Base-by-base conservation (phyloP, 2,329 filamentous ascomycete genomes). In the Delphinella strobiligena region DNA sequence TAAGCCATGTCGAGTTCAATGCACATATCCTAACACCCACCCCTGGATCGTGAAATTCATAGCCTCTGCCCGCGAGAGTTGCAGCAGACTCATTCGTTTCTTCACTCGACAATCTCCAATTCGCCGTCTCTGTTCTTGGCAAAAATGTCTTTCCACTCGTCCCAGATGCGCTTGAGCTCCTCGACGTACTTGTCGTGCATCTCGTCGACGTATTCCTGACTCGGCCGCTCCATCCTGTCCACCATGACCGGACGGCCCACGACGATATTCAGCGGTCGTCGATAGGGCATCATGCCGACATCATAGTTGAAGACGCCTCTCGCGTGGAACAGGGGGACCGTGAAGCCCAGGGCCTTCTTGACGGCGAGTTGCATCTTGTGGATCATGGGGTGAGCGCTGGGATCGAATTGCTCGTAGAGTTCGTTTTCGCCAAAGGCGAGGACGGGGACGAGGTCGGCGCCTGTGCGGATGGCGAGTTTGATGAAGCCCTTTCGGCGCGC, bases 381-480 rank as follows among this genome's bases (percentile, higher is more conserved):
- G 40, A 96, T 75, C 44, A 75, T 66, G 1, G 89, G 87, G 54
- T 94, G 85, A 22, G 75, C 71, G 45, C 79, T 73, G 1, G 82
- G 78, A 48, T 80, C 75, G 37, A 95, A 69, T 61, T 96, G 89
- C 48, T 95, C 85, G 66, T 96, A 98, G 2, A 96, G 67, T 51
- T 95, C 85, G 58, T 95, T 96, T 64, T 98, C 91, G 33, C 91
- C 91, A 55, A 98, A 96, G 1, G 80, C 81, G 14, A 98, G 69
- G 2, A 94, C 84, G 0, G 91, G 91, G 0, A 98, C 89, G 1
- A 98, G 71, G 54, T 95, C 89, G 2, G 91, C 89, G n/a, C 89
- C 88, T 2, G 81, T 86, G 34, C 86, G 77, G 43, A 96, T 80
- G 0, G 89, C 91, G 58, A 96, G 74, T 66, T 94, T 95, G 58